phyloP scores from a whole-genome alignment of 768 basidiomycete genomes.

The Kwoniella europaea region DNA sequence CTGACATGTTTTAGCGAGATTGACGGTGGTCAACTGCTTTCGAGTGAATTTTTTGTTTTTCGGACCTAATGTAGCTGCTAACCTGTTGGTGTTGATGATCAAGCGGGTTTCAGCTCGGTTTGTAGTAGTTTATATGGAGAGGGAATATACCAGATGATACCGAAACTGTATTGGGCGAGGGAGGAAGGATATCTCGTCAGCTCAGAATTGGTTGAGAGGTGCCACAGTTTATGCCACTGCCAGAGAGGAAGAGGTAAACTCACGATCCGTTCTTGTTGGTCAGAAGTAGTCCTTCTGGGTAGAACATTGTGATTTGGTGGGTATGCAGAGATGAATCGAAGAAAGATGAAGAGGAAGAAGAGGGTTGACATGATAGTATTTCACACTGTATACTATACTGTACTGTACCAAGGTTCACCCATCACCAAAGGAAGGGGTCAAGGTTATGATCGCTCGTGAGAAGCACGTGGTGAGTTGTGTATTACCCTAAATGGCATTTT shows the following conservation, averaged over 20 bases:
- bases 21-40: conserved; percentile 80
- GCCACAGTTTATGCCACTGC: conserved; percentile 17
- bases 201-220: neutral
- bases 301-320: conserved; percentile 69
- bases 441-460: neutral
- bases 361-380: too few relatives aligned
- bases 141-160: conserved; percentile 46
- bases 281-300: conserved; percentile 73
- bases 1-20: conserved; percentile 78
- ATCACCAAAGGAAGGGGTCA: neutral
- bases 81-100: conserved; percentile 62
- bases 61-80: conserved; percentile 87
- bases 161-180: conserved; percentile 35
- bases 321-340: neutral
- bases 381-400: too few relatives aligned
- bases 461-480: neutral
- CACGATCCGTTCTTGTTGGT: conserved; percentile 83
- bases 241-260: conserved; percentile 58
- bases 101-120: neutral
- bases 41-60: conserved; percentile 83
- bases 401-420: neutral
- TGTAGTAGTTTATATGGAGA: neutral
- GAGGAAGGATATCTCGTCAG: conserved; percentile 22
- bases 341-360: conserved; percentile 15
- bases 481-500: neutral